Base-by-base conservation (phyloP, 2,329 filamentous ascomycete genomes). In the Tolypocladium capitatum region DNA sequence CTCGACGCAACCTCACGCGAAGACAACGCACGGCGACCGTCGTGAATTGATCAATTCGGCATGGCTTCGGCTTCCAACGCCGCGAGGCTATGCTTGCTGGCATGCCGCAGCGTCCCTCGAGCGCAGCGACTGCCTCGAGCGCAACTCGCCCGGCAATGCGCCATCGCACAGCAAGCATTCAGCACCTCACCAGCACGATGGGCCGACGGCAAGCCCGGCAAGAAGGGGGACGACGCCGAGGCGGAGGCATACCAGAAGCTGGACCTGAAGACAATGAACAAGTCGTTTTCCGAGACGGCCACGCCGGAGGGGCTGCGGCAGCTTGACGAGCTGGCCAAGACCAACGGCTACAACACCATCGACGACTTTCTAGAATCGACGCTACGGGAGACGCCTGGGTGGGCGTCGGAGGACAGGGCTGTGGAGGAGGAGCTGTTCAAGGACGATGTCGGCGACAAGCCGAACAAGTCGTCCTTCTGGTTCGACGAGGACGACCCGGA, bases 401-500 rank as follows among this genome's bases (percentile, higher is more conserved):
- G 57, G 57, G 53, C 55, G 10, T 55, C 56, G 5, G 62, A 65
- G 45, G 62, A 65, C 34, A 56, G 60, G 45, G 46, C 55, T 5
- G 50, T 68, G 13, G 55, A 63, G 33, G 58, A 65, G 34, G 58
- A 62, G 16, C 47, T 68, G 32, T 49, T 49, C 43, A 56, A 54
- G 49, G 55, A 63, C 7, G 62, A 66, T 35, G 52, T 56, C 41
- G 61, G 61, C 16, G 57, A 60, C 33, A 62, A 56, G 47, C 60
- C 62, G 13, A 65, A 64, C 53, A 66, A 55, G 54, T 56, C 61
- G 41, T 64, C 63, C 5, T 73, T 75, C 49, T 76, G 73, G 72
- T 71, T 66, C 56, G 68, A 72, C 53, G 66, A 69, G 35, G 68
- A 70, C n/a, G 73, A 75, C 53, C 61, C 63, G 14, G 72, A 75